Conservation (phyloP, 225 moss, liverwort and hornwort species). For the Polytrichum commune region DNA sequence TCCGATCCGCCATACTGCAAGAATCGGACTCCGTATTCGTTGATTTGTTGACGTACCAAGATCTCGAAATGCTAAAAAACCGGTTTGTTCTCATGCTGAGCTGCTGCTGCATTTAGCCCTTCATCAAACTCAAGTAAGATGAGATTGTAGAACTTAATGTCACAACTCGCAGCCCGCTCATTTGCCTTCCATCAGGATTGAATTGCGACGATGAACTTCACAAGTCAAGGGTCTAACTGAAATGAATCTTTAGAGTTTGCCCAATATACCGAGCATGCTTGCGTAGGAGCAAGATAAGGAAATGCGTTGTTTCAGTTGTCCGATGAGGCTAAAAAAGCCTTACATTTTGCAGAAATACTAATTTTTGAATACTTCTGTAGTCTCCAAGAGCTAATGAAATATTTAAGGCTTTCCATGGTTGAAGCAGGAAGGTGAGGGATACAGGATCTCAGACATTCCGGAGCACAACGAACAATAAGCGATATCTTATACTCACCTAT, state of each 20-base stretch:
- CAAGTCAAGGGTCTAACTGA: background rate
- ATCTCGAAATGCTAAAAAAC: conserved; percentile 75
- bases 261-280: too few species aligned
- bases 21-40: conserved; percentile 74
- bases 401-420: background rate
- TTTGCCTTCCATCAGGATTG: background rate
- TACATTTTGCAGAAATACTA: too few species aligned
- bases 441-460: conserved; percentile 41
- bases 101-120: background rate
- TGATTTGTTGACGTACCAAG: conserved; percentile 88
- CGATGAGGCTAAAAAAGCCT: background rate
- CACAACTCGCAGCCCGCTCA: background rate
- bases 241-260: too few species aligned
- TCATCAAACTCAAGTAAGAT: background rate
- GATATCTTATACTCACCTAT: conserved; percentile 93
- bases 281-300: too few species aligned
- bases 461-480: conserved; percentile 64
- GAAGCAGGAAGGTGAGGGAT: conserved; percentile 49
- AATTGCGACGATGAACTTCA: background rate
- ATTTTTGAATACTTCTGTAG: background rate
- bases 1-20: conserved; percentile 62
- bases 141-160: background rate
- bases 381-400: background rate
- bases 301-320: too few species aligned
- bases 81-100: conserved; percentile 26